Percentiles rank a stretch among this genome's conserved stretches.
Evolutionary conservation across 768 basidiomycete species (phyloP).

Genomic region (Boletales sp.): DNA sequence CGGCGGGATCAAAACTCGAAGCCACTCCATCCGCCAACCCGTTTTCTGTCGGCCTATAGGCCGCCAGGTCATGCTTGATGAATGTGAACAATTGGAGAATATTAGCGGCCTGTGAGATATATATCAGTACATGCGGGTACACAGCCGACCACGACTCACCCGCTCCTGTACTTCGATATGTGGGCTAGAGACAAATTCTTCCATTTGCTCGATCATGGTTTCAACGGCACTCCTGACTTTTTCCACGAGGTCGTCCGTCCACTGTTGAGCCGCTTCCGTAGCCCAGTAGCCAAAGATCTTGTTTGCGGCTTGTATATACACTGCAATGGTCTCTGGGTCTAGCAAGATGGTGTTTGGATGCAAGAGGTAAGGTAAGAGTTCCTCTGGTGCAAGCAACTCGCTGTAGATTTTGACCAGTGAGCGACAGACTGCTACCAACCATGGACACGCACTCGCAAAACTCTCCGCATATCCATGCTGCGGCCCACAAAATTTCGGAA

Average conservation of each 20-base stretch:
- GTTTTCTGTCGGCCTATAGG: slow-evolving; percentile 43
- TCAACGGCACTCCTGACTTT: slow-evolving; percentile 65
- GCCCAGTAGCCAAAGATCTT: slow-evolving; percentile 90
- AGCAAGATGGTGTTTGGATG: slow-evolving; percentile 55
- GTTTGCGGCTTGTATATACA: slow-evolving; percentile 77
- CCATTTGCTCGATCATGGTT: slow-evolving; percentile 54
- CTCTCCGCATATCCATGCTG: slow-evolving; percentile 96
- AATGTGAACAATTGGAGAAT: slow-evolving; percentile 71
- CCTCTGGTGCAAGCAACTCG: slow-evolving; percentile 75
- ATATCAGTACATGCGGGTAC: slow-evolving; percentile 1
- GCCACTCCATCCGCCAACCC: slow-evolving; percentile 36
- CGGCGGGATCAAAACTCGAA: slow-evolving; percentile 36
- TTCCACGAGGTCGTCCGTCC: slow-evolving; percentile 69
- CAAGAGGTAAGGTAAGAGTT: slow-evolving; percentile 66
- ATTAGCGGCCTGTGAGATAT: slow-evolving; percentile 66
- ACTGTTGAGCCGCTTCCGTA: slow-evolving; percentile 67
- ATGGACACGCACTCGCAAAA: slow-evolving; percentile 68
- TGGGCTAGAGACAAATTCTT: slow-evolving; percentile 53
- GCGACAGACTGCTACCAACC: not conserved
- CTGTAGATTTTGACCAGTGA: slow-evolving; percentile 36
- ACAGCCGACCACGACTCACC: slow-evolving; percentile 40
- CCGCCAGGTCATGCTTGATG: slow-evolving; percentile 66
- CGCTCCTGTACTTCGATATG: slow-evolving; percentile 93
- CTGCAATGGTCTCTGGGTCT: slow-evolving; percentile 61
- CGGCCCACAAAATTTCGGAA: slow-evolving; percentile 86